Evolutionary conservation across 768 basidiomycete genomes (phyloP).

Genomic region (Naematelia encephala): DNA sequence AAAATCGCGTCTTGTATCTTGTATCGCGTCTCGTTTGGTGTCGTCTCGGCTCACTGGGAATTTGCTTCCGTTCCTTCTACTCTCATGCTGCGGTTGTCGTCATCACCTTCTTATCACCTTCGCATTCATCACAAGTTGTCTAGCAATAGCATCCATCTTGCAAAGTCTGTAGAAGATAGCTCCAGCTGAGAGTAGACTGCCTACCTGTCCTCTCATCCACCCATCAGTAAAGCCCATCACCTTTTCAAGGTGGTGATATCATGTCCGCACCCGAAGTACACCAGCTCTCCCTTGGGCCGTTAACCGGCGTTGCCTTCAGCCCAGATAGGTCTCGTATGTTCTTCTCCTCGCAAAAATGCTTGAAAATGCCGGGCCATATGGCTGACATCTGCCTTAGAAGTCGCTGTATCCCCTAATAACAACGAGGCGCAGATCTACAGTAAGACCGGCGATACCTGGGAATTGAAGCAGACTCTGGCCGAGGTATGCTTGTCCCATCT

Average conservation of each 20-base stretch:
- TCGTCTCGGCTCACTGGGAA: neutral
- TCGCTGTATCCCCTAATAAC: constrained; percentile 85
- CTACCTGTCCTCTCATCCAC: constrained; percentile 61
- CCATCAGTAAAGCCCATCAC: neutral
- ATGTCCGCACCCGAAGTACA: constrained; percentile 76
- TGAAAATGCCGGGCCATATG: neutral
- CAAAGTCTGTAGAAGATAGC: neutral
- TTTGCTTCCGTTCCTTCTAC: neutral
- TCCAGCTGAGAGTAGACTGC: constrained; percentile 67
- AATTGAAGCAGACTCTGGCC: constrained; percentile 66
- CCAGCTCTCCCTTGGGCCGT: constrained; percentile 72
- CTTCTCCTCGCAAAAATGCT: neutral
- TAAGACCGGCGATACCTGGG: constrained; percentile 50
- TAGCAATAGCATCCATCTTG: neutral
- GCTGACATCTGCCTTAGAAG: constrained; percentile 59
- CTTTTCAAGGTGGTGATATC: neutral
- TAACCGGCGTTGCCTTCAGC: constrained; percentile 88
- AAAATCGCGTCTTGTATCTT: neutral
- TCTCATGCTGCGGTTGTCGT: too few relatives aligned
- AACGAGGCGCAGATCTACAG: constrained; percentile 81
- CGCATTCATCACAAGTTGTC: neutral
- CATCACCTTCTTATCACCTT: neutral
- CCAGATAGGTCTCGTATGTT: constrained; percentile 77
- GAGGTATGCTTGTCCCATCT: constrained; percentile 60
- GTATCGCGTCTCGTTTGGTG: neutral